phyloP scores from a whole-genome alignment of 257 asterid species.

The Solanum neorickii region DNA sequence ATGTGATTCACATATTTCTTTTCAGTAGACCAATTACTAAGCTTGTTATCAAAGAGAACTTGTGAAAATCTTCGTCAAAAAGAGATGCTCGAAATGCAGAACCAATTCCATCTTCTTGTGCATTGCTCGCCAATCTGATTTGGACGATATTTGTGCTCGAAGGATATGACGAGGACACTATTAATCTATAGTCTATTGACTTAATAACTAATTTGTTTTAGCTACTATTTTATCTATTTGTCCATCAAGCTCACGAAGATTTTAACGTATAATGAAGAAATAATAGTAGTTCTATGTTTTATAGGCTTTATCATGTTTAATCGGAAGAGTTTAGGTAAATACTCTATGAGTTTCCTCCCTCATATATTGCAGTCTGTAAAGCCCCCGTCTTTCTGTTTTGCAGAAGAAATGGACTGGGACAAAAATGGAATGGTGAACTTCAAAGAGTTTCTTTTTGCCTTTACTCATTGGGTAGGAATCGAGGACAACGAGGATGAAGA shows the following conservation, averaged over 20 bases:
- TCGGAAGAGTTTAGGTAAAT: not conserved
- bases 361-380: not conserved
- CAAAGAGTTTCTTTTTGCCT: conserved; percentile 88
- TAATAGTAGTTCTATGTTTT: not conserved
- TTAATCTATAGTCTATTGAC: not conserved
- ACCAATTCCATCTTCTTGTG: not conserved
- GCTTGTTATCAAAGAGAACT: not conserved
- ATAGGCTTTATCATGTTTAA: not conserved
- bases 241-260: not conserved
- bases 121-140: not conserved
- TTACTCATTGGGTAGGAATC: conserved; percentile 83
- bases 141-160: not conserved
- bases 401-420: conserved; percentile 99
- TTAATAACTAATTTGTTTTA: not conserved
- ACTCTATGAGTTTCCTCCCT: not conserved
- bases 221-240: not conserved
- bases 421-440: conserved; percentile 81
- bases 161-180: not conserved
- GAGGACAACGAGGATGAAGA: conserved; percentile 55
- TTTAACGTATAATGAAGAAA: not conserved
- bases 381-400: conserved; percentile 1
- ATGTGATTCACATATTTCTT: not conserved
- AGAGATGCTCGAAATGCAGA: not conserved
- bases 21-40: not conserved
- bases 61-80: not conserved